phyloP scores from a whole-genome alignment of 1,284 basidiomycete genomes.

The Coniferiporia sulphurascens region DNA sequence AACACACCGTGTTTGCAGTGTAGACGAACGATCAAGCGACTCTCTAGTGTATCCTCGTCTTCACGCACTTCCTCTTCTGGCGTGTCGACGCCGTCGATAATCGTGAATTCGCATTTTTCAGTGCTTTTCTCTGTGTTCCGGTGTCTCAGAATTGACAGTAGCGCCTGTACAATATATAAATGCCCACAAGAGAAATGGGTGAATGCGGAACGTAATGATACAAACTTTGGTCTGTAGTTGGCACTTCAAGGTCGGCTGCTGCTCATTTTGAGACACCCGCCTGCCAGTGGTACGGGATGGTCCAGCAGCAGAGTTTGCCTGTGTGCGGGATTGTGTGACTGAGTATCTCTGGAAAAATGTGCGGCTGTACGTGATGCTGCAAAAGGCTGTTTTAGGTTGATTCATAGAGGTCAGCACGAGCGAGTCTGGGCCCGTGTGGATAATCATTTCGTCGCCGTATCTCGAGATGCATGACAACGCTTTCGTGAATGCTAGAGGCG shows the following conservation, averaged over 20 bases:
- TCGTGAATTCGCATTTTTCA: constrained; percentile 67
- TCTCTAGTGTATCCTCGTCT: constrained; percentile 62
- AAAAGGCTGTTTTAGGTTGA: constrained; percentile 73
- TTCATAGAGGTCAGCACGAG: constrained; percentile 69
- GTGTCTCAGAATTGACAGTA: constrained; percentile 69
- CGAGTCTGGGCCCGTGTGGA: constrained; percentile 55
- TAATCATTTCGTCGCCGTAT: constrained; percentile 73
- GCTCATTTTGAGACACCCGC: constrained; percentile 5
- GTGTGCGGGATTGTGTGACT: constrained; percentile 29
- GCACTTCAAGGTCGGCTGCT: constrained; percentile 38
- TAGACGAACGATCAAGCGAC: constrained; percentile 62
- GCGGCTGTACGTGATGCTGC: constrained; percentile 65
- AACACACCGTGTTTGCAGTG: constrained; percentile 74
- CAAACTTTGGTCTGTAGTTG: constrained; percentile 65
- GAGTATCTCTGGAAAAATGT: constrained; percentile 67
- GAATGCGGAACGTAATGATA: neutral
- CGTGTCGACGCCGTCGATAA: constrained; percentile 46
- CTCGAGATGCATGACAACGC: constrained; percentile 68
- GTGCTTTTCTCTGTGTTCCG: constrained; percentile 68
- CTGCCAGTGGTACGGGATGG: constrained; percentile 20
- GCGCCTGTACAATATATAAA: constrained; percentile 37
- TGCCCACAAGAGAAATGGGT: neutral
- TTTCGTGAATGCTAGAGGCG: constrained; percentile 57
- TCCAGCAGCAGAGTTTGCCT: constrained; percentile 18
- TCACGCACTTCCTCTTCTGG: constrained; percentile 29